These are phyloP conservation scores for Kodamaea lidongshanica DNA, from an alignment of 805 yeast species.

Conservation along the genomic window DNA sequence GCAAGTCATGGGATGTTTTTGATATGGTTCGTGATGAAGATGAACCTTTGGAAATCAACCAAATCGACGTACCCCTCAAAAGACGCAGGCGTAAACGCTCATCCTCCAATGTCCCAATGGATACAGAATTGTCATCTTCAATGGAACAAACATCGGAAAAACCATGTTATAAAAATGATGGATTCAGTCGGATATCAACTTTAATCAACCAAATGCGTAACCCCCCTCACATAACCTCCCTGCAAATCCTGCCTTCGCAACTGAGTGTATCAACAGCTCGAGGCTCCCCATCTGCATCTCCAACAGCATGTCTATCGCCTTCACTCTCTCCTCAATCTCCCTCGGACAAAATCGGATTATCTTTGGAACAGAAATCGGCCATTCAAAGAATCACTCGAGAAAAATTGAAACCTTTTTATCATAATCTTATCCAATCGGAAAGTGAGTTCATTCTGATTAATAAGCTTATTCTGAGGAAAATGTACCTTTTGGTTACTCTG, in stretches of 20 bases:
- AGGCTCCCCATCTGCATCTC: neutral
- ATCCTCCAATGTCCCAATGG: constrained; percentile 3
- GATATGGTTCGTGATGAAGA: constrained; percentile 22
- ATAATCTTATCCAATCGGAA: constrained; percentile 15
- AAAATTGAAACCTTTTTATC: constrained; percentile 44
- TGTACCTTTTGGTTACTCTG: constrained; percentile 38
- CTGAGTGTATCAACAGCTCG: constrained; percentile 1
- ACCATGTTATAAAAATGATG: constrained; percentile 1
- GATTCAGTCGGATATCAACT: constrained; percentile 8
- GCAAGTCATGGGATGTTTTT: constrained; percentile 32
- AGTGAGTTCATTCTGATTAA: constrained; percentile 53
- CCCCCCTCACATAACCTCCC: constrained; percentile 3
- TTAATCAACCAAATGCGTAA: constrained; percentile 9
- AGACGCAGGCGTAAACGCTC: constrained; percentile 15
- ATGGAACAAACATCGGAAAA: neutral
- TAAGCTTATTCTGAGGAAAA: constrained; percentile 51
- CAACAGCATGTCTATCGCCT: constrained; percentile 4
- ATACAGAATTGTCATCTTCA: neutral
- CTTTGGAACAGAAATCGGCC: constrained; percentile 43
- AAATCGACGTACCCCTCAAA: constrained; percentile 2
- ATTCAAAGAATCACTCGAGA: constrained; percentile 55
- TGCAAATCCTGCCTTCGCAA: neutral
- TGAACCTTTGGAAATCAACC: neutral
- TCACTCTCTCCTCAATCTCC: constrained; percentile 9
- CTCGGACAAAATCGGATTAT: constrained; percentile 11